phyloP scores from a whole-genome alignment of 2,329 filamentous ascomycete genomes.

The Lasiodiplodia gonubiensis region DNA sequence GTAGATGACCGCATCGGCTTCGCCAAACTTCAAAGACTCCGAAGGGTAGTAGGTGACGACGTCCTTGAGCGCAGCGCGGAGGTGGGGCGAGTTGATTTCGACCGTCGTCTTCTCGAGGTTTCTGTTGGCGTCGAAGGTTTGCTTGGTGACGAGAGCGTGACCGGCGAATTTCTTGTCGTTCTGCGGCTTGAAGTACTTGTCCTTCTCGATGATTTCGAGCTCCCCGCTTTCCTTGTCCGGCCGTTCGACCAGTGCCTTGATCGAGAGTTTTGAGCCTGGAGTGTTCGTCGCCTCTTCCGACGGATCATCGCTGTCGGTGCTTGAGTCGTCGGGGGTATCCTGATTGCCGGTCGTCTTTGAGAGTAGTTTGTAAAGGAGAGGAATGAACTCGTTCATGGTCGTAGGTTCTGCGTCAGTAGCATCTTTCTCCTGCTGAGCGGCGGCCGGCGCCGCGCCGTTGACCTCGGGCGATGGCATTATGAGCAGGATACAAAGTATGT shows the following conservation, averaged over 20 bases:
- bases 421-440: neutral
- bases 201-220: slow-evolving; percentile 29
- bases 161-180: slow-evolving; percentile 27
- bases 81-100: slow-evolving; percentile 36
- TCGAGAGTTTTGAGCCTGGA: slow-evolving; percentile 19
- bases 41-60: slow-evolving; percentile 57
- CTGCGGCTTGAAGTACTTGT: slow-evolving; percentile 22
- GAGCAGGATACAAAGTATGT: too few species aligned
- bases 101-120: slow-evolving; percentile 34
- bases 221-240: slow-evolving; percentile 25
- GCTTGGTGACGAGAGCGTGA: slow-evolving; percentile 36
- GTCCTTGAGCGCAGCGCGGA: slow-evolving; percentile 56
- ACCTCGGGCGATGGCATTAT: neutral
- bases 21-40: slow-evolving; percentile 39
- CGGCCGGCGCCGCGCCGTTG: neutral
- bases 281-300: neutral
- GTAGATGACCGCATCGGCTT: slow-evolving; percentile 41
- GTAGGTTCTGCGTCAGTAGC: neutral
- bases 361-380: slow-evolving; percentile 12
- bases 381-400: slow-evolving; percentile 11
- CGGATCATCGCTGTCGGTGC: slow-evolving; percentile 5
- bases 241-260: slow-evolving; percentile 28
- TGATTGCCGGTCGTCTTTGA: neutral
- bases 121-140: slow-evolving; percentile 34
- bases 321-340: neutral